Evolutionary conservation across 495 filamentous ascomycete species (phyloP), one percentile per base, ranked within the genome.

Genomic region (Talaromyces adpressus): DNA sequence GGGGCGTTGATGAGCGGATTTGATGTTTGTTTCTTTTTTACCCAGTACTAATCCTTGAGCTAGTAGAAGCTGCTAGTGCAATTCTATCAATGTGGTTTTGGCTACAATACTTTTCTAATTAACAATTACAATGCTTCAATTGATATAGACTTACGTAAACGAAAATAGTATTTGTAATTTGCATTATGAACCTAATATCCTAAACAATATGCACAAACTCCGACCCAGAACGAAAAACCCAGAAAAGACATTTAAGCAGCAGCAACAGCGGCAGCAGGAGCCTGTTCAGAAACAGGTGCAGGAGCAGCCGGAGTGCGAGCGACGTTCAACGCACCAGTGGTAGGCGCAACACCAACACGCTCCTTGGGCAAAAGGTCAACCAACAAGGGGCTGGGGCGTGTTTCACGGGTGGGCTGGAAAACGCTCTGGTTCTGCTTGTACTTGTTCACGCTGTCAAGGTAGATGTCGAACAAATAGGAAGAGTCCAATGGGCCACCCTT

Each of bases 401-500:
- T 93, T 73, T 94, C 92, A 67, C 88, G 86, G 25, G 77, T 72
- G 12, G 85, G 82, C 63, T 80, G 77, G 65, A 89, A 81, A 62
- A 87, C 82, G 61, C 82, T 78, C 75, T 92, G 88, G 76, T 77
- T 89, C 64, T 87, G 79, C 87, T 97, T 97, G 83, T 91, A 97
- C 72, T 88, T 87, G 73, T 83, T 81, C 20, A 97, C 92, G 65
- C 88, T 92, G 71, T 94, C 86, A 22, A 98, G 80, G 77, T 98
- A 98, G 79, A 89, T 90, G 75, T 98, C 94, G 72, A 98, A 98
- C 53, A 98, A 84, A 75, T 95, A 98, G 0, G 90, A 83, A 29
- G 89, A 93, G 78, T 98, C 94, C 71, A 95, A 85, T 25, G 94
- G 94, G 60, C 95, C 94, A 49, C 94, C 94, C 78, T 95, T 94